phyloP scores from a whole-genome alignment of 129 eudicot species.

The Artemisia argyi region DNA sequence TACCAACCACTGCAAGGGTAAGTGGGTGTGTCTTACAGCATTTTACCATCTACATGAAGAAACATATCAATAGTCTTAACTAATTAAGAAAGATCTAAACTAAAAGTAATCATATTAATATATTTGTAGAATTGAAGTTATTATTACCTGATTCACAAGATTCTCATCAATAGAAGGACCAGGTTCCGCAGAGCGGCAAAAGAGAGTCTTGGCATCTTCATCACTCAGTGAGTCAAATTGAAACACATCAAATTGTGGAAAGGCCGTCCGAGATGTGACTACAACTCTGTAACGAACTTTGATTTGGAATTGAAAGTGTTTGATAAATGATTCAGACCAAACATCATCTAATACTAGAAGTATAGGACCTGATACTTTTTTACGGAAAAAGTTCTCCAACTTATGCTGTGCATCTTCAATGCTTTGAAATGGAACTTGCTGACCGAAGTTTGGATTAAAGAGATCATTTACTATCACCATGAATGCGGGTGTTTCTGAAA shows the following conservation, averaged over 20 bases:
- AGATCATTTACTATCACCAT: slow-evolving; percentile 30
- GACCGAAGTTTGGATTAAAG: slow-evolving; percentile 17
- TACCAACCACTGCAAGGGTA: slow-evolving; percentile 46
- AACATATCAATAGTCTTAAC: too few relatives aligned
- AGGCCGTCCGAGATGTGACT: slow-evolving; percentile 19
- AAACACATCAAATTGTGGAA: background rate
- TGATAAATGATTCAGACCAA: slow-evolving; percentile 23
- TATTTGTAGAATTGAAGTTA: too few relatives aligned
- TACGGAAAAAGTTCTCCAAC: slow-evolving; percentile 24
- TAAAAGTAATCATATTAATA: too few relatives aligned
- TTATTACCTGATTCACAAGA: slow-evolving; percentile 28
- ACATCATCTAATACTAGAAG: slow-evolving; percentile 45
- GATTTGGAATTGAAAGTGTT: slow-evolving; percentile 15
- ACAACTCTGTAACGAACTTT: slow-evolving; percentile 28
- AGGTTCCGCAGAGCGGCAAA: slow-evolving; percentile 19
- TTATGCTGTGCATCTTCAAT: slow-evolving; percentile 30
- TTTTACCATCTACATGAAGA: slow-evolving; percentile 32
- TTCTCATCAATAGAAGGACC: background rate
- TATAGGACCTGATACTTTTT: slow-evolving; percentile 23
- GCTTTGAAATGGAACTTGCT: slow-evolving; percentile 11
- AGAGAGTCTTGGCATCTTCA: slow-evolving; percentile 23
- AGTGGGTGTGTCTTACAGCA: slow-evolving; percentile 44
- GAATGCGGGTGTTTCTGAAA: slow-evolving; percentile 30
- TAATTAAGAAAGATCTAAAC: too few relatives aligned
- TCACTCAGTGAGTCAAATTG: slow-evolving; percentile 26